A percentile compares a stretch with the other conserved stretches of the same genome.
Conservation (phyloP, 2,329 filamentous ascomycete genomes). For the Claviceps humidiphila region DNA sequence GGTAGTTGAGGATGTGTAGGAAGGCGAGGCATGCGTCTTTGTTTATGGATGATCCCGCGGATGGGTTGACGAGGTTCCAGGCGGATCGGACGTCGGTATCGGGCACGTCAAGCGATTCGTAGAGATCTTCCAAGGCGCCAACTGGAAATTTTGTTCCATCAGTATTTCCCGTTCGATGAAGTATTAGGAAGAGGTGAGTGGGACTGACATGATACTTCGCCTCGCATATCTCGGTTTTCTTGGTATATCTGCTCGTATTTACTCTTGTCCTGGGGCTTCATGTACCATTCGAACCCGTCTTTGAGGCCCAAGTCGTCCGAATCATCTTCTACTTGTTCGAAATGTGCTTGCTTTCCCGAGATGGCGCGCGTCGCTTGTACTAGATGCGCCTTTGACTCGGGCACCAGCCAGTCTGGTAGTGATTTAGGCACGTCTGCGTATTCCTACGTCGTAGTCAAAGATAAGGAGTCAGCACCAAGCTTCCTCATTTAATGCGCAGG, state of each 20-base stretch:
- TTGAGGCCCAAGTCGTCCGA: constrained; percentile 74
- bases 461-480: no score
- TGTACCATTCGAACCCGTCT: constrained; percentile 99
- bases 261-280: constrained; percentile 77
- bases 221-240: constrained; percentile 76
- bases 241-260: constrained; percentile 98
- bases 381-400: constrained; percentile 84
- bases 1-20: constrained; percentile 89
- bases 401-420: constrained; percentile 91
- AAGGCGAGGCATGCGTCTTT: constrained; percentile 94
- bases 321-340: constrained; percentile 75
- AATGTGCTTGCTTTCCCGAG: constrained; percentile 64
- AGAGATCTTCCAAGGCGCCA: constrained; percentile 66
- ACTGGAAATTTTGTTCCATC: constrained; percentile 33
- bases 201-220: constrained; percentile 62
- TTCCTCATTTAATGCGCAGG: neutral
- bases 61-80: constrained; percentile 96
- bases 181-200: neutral
- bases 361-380: constrained; percentile 74
- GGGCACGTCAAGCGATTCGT: constrained; percentile 63
- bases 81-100: constrained; percentile 76
- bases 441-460: constrained; percentile 42
- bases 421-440: constrained; percentile 74
- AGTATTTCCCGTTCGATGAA: neutral
- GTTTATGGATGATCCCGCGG: constrained; percentile 66